Conservation (phyloP, 2,329 filamentous ascomycete genomes). For the Raffaelea ambrosiae region DNA sequence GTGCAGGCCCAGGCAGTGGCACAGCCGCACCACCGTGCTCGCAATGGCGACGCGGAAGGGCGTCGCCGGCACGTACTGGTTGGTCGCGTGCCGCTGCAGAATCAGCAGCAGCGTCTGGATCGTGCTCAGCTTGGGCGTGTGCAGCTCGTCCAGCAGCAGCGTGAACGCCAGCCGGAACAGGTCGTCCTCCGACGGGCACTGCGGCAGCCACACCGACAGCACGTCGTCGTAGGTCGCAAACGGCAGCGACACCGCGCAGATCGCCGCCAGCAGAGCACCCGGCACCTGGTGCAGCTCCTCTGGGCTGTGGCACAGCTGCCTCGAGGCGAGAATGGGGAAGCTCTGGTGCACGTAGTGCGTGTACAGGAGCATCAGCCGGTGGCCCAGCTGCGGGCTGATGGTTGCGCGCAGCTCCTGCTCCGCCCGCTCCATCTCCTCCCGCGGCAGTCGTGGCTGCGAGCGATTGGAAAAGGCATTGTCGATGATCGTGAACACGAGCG, state of each 20-base stretch:
- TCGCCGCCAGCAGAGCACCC: neutral
- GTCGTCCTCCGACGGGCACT: neutral
- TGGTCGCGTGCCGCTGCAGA: neutral
- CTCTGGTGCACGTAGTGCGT: neutral
- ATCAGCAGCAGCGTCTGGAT: neutral
- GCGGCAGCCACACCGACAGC: neutral
- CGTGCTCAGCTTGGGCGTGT: neutral
- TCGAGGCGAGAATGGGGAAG: neutral
- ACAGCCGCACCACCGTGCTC: neutral
- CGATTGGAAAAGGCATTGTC: neutral
- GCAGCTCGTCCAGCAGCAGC: neutral
- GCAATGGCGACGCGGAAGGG: neutral
- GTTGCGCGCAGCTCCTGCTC: neutral
- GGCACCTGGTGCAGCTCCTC: neutral
- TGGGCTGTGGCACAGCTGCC: neutral
- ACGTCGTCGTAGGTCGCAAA: neutral
- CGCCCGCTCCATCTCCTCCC: neutral
- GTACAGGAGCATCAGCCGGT: neutral
- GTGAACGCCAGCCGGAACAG: neutral
- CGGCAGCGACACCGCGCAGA: neutral
- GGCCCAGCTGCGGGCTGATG: neutral
- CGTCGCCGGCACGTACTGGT: neutral
- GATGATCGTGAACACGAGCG: neutral
- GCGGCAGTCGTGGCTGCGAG: neutral
- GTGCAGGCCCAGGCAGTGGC: neutral